Evolutionary conservation across 345 rosid species (phyloP), one percentile per base, ranked within the genome.

Genomic region (Eucalyptus rudis): DNA sequence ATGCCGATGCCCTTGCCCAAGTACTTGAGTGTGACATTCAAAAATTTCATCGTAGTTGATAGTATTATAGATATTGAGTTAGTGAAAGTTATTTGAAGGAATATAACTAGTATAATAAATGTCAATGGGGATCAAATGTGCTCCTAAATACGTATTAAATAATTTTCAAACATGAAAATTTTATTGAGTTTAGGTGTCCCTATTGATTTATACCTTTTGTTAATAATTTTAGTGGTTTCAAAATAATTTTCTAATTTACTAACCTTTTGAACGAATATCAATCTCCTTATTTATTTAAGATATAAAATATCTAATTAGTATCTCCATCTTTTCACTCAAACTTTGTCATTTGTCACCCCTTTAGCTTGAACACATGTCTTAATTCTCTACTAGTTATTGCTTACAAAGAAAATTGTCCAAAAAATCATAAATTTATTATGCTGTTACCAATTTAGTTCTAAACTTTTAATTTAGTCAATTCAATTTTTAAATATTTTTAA

Each of bases 401-500:
- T 25, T 56, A 56, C 1, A 24, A 5, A 3, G 13, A 56, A 56
- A 56, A 24, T 56, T 56, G 13, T 10, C 29, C 62, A 10, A 56
- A 56, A 56, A 2, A 25, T 24, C 62, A 4, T 22, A 52, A 52
- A 52, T 20, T 52, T 3, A 20, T 52, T 52, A 52, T 52, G 4
- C 2, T 0, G 25, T 52, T 19, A 52, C 0, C 2, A 52, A 52
- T 52, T 52, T 4, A 52, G 1, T 52, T 52, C 2, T 52, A 52
- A 51, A 51, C 9, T 51, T 51, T 51, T 51, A 51, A 51, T 51
- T 51, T 51, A 17, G 56, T 0, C 8, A 51, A 51, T 52, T 52
- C 1, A 56, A 0, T 56, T 24, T 24, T 0, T 56, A 24, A 56
- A 56, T 25, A 1, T 1, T 24, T 56, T 56, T 56, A 0, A 56